Evolutionary conservation across 208 protist species (phyloP).

Genomic region (Trypanosoma melophagium): DNA sequence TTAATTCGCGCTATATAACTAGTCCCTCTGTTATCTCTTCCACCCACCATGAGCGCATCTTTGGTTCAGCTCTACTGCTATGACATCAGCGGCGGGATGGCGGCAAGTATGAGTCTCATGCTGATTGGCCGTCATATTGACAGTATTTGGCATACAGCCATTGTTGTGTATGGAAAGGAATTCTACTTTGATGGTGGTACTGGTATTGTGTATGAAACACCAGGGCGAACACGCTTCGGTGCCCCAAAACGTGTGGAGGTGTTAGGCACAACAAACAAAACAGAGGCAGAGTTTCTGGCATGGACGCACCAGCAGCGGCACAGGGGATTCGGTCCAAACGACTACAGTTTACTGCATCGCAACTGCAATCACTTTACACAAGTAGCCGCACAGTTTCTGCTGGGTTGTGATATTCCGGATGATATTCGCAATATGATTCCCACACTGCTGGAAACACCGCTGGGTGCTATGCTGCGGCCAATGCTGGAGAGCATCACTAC

Average conservation of each 20-base stretch:
- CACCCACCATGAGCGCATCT: not conserved
- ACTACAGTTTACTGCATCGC: conserved; percentile 87
- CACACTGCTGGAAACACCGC: conserved; percentile 66
- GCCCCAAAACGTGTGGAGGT: conserved; percentile 48
- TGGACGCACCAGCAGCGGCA: conserved; percentile 42
- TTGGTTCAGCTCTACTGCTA: conserved; percentile 91
- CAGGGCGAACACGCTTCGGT: conserved; percentile 83
- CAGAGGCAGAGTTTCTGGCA: conserved; percentile 53
- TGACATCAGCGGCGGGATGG: conserved; percentile 92
- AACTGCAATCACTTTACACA: conserved; percentile 96
- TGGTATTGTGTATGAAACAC: conserved; percentile 51
- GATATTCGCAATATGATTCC: conserved; percentile 83
- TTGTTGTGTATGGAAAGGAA: conserved; percentile 91
- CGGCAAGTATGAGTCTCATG: conserved; percentile 55
- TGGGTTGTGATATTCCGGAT: conserved; percentile 48
- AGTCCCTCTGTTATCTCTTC: no score
- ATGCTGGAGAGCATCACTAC: conserved; percentile 75
- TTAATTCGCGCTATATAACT: no score
- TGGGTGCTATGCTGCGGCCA: conserved; percentile 78
- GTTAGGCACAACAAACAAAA: conserved; percentile 62
- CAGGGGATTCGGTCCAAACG: conserved; percentile 57
- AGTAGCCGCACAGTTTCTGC: conserved; percentile 69
- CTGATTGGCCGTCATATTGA: conserved; percentile 89
- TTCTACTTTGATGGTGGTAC: conserved; percentile 93
- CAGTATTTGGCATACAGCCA: conserved; percentile 93